Base-by-base conservation (phyloP, 495 filamentous ascomycete species). In the Antarctomyces pellizariae region DNA sequence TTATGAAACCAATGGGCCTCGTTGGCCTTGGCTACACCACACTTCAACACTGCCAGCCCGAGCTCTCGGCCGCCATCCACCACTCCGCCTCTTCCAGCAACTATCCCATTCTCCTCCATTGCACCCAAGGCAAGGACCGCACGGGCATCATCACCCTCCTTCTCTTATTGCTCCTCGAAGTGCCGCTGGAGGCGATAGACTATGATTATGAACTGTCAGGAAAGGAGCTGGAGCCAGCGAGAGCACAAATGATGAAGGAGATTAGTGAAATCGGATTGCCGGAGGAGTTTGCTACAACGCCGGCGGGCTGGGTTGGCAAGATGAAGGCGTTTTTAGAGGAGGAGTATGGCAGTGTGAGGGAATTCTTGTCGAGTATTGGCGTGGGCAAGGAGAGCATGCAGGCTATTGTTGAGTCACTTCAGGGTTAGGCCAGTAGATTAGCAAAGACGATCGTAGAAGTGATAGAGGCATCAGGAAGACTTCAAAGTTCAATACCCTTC, bases 121-220 rank as follows among this genome's bases (percentile, higher is more conserved):
- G 80, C 49, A 82, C 77, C 2, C 75, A 86, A 41, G 80, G 80
- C 18, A 91, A 91, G 39, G 80, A 89, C 42, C 63, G 77, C 0
- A 86, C 79, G 0, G 80, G 80, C 0, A 50, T 86, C 2, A 51
- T 75, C 13, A 46, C 77, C n/a, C 46, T 70, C 7, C 51, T 89
- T 11, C 37, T 61, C 0, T 45, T 83, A 1, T 41, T 82, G 16
- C 44, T 74, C 2, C 54, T 68, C 2, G 43, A 47, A 6, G 58
- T 75, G 0, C 61, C 65, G 0, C 26, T 50, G 0, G 49, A 54
- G 0, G 67, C 64, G 0, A 61, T 86, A 9, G 41, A 46, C 7
- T 41, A 63, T 28, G 80, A 86, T 44, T 89, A 84, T 45, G 24
- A 42, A 15, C 42, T 64, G 11, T 55, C 58, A 6, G 64, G 67